A percentile compares a stretch with the other conserved stretches of the same genome.
Evolutionary conservation across 108 stramenopile genomes (phyloP).

Genomic region (Licmophora abbreviata): DNA sequence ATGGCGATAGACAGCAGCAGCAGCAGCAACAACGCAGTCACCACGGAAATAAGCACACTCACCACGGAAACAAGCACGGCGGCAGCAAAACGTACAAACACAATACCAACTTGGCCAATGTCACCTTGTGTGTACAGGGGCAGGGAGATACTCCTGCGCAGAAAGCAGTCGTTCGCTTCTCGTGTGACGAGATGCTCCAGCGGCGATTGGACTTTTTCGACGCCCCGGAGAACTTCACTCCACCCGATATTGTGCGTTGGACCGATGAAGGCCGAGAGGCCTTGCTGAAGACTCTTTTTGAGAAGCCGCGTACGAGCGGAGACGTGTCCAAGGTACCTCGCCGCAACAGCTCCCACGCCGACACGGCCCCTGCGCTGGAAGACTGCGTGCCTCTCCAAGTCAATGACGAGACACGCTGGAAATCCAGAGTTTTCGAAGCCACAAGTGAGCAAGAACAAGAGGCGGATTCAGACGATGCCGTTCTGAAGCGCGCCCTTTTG

Average conservation of each 20-base stretch:
- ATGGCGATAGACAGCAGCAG: background rate
- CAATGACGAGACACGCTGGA: conserved; percentile 80
- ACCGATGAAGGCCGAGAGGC: conserved; percentile 26
- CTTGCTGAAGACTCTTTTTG: conserved; percentile 15
- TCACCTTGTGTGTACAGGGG: conserved; percentile 35
- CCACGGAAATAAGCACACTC: background rate
- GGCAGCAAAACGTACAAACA: conserved; percentile 2
- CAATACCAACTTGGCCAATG: conserved; percentile 12
- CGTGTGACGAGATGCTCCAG: conserved; percentile 33
- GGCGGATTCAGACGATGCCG: conserved; percentile 37
- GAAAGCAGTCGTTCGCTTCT: conserved; percentile 52
- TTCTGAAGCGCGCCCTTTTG: conserved; percentile 51
- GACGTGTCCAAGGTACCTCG: conserved; percentile 23
- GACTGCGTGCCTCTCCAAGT: conserved; percentile 70
- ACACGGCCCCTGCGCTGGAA: conserved; percentile 69
- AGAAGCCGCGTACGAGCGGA: conserved; percentile 35
- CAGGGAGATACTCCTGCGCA: conserved; percentile 43
- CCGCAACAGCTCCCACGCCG: conserved; percentile 26
- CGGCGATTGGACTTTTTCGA: conserved; percentile 46
- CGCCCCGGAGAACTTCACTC: conserved; percentile 22
- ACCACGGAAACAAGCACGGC: conserved; percentile 3
- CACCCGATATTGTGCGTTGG: conserved; percentile 29
- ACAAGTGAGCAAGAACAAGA: conserved; percentile 11
- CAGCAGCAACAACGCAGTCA: background rate
- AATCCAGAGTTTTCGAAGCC: conserved; percentile 28